Percentiles rank a stretch among this genome's conserved stretches.
Evolutionary conservation across 352 stramenopile species (phyloP).

Genomic region (Aphanomyces euteiches): DNA sequence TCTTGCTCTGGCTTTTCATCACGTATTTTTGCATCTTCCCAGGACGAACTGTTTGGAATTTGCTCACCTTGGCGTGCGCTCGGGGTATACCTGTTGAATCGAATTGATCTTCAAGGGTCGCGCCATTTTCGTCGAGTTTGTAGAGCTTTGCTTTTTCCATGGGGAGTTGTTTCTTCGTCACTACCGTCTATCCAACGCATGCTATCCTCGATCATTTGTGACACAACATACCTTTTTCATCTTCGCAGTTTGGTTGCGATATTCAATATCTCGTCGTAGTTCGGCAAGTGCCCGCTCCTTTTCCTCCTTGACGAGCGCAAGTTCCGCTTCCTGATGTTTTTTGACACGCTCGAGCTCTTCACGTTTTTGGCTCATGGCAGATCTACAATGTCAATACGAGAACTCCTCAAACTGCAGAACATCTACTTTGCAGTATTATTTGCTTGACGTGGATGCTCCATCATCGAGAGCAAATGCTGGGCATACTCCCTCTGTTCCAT

Average conservation of each 20-base stretch:
- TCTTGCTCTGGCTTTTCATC: not conserved
- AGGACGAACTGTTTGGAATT: conserved; percentile 7
- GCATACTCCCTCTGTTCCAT: conserved; percentile 21
- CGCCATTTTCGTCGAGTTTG: conserved; percentile 11
- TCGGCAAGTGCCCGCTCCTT: conserved; percentile 3
- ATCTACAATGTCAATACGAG: too few species aligned
- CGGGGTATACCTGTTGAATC: not conserved
- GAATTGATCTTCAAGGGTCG: not conserved
- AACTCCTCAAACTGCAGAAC: too few species aligned
- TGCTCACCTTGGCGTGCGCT: not conserved
- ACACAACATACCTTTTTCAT: conserved; percentile 16
- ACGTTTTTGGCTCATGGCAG: not conserved
- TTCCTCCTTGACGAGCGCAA: conserved; percentile 5
- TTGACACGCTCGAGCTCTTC: conserved; percentile 18
- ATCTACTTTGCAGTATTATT: too few species aligned
- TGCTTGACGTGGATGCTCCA: not conserved
- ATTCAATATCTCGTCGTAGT: conserved; percentile 7
- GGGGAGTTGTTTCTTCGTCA: not conserved
- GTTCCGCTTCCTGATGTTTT: not conserved
- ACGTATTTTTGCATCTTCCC: conserved; percentile 21
- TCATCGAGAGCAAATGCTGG: conserved; percentile 9
- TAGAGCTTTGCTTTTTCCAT: conserved; percentile 10
- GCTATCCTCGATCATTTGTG: too few species aligned
- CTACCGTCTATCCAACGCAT: too few species aligned
- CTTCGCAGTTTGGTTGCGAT: conserved; percentile 12